Conservation (phyloP, 164 flowering plant genomes). For the Macadamia integrifolia region DNA sequence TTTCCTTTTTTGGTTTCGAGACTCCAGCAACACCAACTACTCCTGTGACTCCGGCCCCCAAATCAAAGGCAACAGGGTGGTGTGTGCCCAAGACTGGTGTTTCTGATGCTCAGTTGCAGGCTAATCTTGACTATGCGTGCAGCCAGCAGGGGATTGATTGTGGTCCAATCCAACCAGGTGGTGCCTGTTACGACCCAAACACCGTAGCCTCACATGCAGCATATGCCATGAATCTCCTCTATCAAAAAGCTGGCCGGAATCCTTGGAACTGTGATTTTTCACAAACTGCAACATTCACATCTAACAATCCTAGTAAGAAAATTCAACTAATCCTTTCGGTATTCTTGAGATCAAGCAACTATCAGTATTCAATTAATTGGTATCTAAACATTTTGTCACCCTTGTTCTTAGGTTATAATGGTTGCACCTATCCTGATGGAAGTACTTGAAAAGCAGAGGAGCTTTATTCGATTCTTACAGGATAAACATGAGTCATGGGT, state of each 20-base stretch:
- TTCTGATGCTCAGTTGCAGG: conserved; percentile 53
- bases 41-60: conserved; percentile 26
- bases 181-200: conserved; percentile 70
- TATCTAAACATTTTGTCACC: not conserved
- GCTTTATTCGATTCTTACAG: not conserved
- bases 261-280: conserved; percentile 80
- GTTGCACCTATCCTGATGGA: conserved; percentile 34
- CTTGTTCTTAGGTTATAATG: conserved; percentile 30
- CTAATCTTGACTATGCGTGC: conserved; percentile 75
- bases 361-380: too few relatives aligned
- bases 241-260: conserved; percentile 48
- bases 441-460: conserved; percentile 14
- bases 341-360: not conserved
- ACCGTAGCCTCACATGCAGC: conserved; percentile 68
- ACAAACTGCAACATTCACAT: conserved; percentile 54
- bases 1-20: conserved; percentile 1
- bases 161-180: conserved; percentile 66
- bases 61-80: conserved; percentile 38
- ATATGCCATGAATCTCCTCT: conserved; percentile 80
- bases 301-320: conserved; percentile 68
- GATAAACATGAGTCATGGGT: not conserved
- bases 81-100: conserved; percentile 69
- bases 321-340: not conserved
- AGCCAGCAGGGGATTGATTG: conserved; percentile 56
- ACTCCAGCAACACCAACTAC: conserved; percentile 25